Conservation (phyloP, 148 eudicot genomes). For the Rhododendron ovatum region DNA sequence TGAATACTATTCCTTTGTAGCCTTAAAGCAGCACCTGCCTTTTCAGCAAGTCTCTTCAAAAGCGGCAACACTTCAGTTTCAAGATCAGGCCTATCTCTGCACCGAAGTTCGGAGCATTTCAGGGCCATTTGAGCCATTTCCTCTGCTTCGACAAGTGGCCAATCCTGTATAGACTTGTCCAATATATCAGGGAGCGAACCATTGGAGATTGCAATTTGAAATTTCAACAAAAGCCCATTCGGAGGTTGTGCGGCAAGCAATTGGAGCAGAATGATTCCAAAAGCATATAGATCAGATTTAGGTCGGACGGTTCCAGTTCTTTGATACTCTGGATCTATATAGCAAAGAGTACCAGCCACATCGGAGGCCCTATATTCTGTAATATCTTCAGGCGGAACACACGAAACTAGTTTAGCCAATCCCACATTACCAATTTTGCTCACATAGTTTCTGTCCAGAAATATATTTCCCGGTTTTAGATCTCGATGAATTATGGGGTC, state of each 20-base stretch:
- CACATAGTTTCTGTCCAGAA: constrained; percentile 46
- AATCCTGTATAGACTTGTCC: constrained; percentile 52
- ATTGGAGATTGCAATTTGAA: constrained; percentile 49
- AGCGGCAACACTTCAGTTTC: constrained; percentile 60
- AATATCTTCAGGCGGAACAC: constrained; percentile 44
- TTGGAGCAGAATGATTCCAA: constrained; percentile 69
- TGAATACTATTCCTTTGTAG: constrained; percentile 24
- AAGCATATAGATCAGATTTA: constrained; percentile 75
- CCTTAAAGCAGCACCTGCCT: constrained; percentile 49
- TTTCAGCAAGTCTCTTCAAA: constrained; percentile 62
- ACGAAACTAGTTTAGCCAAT: constrained; percentile 55
- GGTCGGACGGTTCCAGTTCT: constrained; percentile 76
- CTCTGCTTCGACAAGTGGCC: constrained; percentile 65
- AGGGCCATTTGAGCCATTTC: constrained; percentile 58
- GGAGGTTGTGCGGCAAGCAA: constrained; percentile 58
- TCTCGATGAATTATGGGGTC: constrained; percentile 67
- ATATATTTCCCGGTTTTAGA: constrained; percentile 69
- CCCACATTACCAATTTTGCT: constrained; percentile 77
- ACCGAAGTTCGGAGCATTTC: constrained; percentile 60
- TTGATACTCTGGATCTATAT: constrained; percentile 79
- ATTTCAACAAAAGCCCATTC: constrained; percentile 45
- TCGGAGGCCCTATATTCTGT: constrained; percentile 57
- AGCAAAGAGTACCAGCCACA: constrained; percentile 57
- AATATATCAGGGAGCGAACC: constrained; percentile 46
- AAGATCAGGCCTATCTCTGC: constrained; percentile 88